Percentiles rank a stretch among this genome's conserved stretches.
These are phyloP conservation scores for Agrocybe pediades DNA, from an alignment of 768 basidiomycete species.

Conservation along the genomic window DNA sequence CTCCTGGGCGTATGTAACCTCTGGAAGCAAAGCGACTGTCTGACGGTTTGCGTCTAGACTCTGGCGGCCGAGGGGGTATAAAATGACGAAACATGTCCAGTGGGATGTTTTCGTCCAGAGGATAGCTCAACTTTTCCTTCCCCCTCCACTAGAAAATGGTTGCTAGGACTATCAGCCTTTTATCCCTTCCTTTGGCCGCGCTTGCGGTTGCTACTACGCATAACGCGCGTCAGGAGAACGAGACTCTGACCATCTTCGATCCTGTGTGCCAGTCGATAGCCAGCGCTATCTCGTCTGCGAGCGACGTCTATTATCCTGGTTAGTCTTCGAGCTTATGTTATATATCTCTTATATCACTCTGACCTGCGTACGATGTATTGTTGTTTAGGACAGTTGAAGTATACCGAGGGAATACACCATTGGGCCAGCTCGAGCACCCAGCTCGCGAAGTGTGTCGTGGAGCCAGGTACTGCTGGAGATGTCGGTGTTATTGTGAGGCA, in stretches of 20 bases:
- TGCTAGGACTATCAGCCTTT: not conserved
- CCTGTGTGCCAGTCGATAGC: not conserved
- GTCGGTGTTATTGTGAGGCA: slow-evolving; percentile 8
- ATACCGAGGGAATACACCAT: slow-evolving; percentile 45
- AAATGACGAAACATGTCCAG: too few relatives aligned
- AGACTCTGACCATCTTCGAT: not conserved
- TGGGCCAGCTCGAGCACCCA: slow-evolving; percentile 37
- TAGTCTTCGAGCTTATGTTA: not conserved
- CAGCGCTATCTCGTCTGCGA: not conserved
- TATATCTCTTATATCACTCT: not conserved
- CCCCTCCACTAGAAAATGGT: not conserved
- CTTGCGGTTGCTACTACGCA: not conserved
- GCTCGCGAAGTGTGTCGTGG: slow-evolving; percentile 12
- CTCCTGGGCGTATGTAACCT: too few relatives aligned
- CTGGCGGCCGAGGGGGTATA: too few relatives aligned
- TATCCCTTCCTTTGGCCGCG: not conserved
- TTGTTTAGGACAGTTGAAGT: slow-evolving; percentile 27
- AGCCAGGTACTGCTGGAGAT: slow-evolving; percentile 9
- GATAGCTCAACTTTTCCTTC: too few relatives aligned
- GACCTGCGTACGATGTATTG: not conserved
- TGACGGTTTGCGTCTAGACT: too few relatives aligned
- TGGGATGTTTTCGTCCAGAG: not conserved
- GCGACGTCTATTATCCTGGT: not conserved
- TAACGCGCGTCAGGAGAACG: not conserved
- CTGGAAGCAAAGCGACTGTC: too few relatives aligned